These are phyloP conservation scores for Spinacia oleracea DNA, from an alignment of 179 eudicot species.

Conservation along the genomic window DNA sequence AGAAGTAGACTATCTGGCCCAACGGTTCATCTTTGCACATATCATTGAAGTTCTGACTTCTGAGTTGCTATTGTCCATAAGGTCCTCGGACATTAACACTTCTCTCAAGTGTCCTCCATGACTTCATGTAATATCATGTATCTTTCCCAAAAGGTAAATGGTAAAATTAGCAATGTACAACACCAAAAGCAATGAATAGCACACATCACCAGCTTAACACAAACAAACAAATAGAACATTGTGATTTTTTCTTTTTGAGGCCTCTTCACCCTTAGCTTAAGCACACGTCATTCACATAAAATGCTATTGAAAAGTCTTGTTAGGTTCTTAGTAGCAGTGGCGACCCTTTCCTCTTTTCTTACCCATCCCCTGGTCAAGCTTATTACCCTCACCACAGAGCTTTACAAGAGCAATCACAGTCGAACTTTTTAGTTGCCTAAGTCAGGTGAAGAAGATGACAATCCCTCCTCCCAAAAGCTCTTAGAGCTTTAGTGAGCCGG, in stretches of 20 bases:
- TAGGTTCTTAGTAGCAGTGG: too few species aligned
- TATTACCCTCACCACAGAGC: too few species aligned
- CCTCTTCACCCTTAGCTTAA: background rate
- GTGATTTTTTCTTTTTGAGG: background rate
- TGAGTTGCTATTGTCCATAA: background rate
- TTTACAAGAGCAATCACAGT: too few species aligned
- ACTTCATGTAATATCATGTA: background rate
- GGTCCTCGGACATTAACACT: background rate
- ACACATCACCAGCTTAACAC: background rate
- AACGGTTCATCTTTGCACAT: background rate
- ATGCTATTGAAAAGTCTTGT: too few species aligned
- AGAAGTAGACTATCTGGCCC: background rate
- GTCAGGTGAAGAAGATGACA: too few species aligned
- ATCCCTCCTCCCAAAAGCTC: too few species aligned
- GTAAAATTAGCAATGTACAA: background rate
- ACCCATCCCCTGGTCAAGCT: too few species aligned
- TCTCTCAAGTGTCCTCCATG: background rate
- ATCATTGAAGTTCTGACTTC: background rate
- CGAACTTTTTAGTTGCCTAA: too few species aligned
- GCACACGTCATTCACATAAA: background rate
- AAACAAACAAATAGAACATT: background rate
- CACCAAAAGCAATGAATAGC: background rate
- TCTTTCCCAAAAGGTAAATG: background rate
- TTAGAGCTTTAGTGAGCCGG: too few species aligned
- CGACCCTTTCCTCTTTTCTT: too few species aligned